Evolutionary conservation across 2,329 filamentous ascomycete genomes (phyloP), one percentile per base, ranked within the genome.

Genomic region (Plenodomus biglobosus): DNA sequence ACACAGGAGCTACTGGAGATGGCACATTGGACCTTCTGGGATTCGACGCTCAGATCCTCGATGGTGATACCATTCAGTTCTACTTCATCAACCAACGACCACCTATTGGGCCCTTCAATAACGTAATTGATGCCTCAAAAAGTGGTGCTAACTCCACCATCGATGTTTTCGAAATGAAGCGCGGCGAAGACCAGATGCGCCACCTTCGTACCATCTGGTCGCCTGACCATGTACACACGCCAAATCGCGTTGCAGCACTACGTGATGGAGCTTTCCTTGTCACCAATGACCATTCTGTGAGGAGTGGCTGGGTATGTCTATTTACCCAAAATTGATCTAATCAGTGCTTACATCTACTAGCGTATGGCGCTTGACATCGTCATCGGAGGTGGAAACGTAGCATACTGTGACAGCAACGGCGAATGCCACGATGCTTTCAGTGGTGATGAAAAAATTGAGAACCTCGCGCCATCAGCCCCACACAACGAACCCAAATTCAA

Each of bases 71-170:
- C 0, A 53, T 68, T 15, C 58, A 60, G 11, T 68, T 67, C 44
- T 67, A 61, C 38, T 43, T 68, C 15, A 46, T 65, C 22, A 69
- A 69, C 24, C 53, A 62, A 15, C 50, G 64, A 1, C 65, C 66
- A 6, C 59, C 61, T 4, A 52, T 64, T n/a, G 63, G 63, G 20
- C 41, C 53, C 1, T 49, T 59, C 27, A 56, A 56, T 1, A 61
- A 55, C 1, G 44, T 55, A 22, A 44, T 68, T 3, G 60, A 64
- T 40, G 56, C 62, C 0, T 50, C 50, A 8, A 52, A 58, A 8
- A 43, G 54, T 3, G 65, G 66, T 6, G 56, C 56, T 1, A 68
- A 69, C 27, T 52, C 59, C 0, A 66, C 62, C 1, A 49, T 69
- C 8, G 64, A 69, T 10, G 44, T 66, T 0, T 66, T 65, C n/a